Evolutionary conservation across 2,329 filamentous ascomycete genomes (phyloP).

Genomic region (Fusarium algeriense): DNA sequence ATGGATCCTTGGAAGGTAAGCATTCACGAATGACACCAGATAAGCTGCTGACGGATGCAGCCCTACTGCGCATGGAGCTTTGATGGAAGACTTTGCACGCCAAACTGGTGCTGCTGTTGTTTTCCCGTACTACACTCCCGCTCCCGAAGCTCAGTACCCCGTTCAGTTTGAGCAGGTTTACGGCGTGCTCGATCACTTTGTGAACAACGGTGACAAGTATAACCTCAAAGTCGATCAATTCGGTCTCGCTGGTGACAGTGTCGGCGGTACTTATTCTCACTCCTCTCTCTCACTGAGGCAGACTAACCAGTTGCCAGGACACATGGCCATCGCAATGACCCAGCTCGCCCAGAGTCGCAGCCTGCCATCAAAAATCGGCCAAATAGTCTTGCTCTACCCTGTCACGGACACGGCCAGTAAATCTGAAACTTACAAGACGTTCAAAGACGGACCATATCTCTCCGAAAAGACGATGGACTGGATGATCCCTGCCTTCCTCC

Average conservation of each 20-base stretch:
- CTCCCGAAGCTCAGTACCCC: slow-evolving; percentile 29
- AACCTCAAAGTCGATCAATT: slow-evolving; percentile 4
- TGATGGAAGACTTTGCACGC: slow-evolving; percentile 29
- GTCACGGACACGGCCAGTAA: slow-evolving; percentile 29
- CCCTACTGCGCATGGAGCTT: slow-evolving; percentile 9
- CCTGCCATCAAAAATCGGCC: slow-evolving; percentile 3
- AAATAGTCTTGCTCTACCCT: slow-evolving; percentile 23
- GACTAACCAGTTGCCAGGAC: neutral
- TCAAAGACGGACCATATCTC: slow-evolving; percentile 25
- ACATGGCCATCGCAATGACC: slow-evolving; percentile 30
- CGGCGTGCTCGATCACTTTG: slow-evolving; percentile 17
- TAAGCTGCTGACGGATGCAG: neutral
- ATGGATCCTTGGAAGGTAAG: slow-evolving; percentile 32
- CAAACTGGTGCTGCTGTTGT: slow-evolving; percentile 29
- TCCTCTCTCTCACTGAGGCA: rapidly evolving
- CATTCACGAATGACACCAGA: rapidly evolving
- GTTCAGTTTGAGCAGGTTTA: slow-evolving; percentile 29
- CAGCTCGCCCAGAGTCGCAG: slow-evolving; percentile 16
- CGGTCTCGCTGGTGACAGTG: slow-evolving; percentile 26
- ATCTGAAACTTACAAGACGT: slow-evolving; percentile 21
- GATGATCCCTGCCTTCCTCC: slow-evolving; percentile 27
- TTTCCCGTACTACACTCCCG: slow-evolving; percentile 29
- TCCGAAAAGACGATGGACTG: slow-evolving; percentile 36
- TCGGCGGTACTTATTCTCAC: neutral
- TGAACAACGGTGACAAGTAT: slow-evolving; percentile 11